phyloP scores from a whole-genome alignment of 495 filamentous ascomycete genomes.

The Daldinia childiae region DNA sequence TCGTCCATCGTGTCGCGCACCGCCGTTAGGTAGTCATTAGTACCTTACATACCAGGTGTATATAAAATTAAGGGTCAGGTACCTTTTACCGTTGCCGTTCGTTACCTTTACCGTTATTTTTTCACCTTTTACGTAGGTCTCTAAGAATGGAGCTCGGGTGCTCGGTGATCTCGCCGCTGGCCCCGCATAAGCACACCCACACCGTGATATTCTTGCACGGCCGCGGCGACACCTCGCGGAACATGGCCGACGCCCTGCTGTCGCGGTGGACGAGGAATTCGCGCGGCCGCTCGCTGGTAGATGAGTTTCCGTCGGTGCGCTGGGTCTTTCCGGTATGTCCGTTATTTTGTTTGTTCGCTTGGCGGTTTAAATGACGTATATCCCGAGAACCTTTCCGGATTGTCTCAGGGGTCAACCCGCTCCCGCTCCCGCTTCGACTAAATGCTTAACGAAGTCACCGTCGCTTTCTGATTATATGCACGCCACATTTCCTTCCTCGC shows the following conservation, averaged over 20 bases:
- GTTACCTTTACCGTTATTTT: no score
- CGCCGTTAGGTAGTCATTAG: no score
- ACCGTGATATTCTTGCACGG: slow-evolving; percentile 67
- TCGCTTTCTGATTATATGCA: not conserved
- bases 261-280: slow-evolving; percentile 36
- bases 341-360: not conserved
- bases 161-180: slow-evolving; percentile 29
- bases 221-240: slow-evolving; percentile 59
- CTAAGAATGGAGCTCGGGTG: slow-evolving; percentile 34
- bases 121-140: no score
- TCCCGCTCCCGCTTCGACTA: no score
- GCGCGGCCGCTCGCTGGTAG: slow-evolving; percentile 38
- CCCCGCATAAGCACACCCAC: slow-evolving; percentile 55
- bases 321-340: slow-evolving; percentile 54
- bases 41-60: no score
- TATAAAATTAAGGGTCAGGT: no score
- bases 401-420: no score
- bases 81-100: no score
- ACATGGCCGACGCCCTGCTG: slow-evolving; percentile 62
- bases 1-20: no score
- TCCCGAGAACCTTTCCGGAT: no score
- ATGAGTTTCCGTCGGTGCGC: slow-evolving; percentile 43
- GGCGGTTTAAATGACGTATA: no score
- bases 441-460: not conserved
- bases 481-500: no score